Evolutionary conservation across 2,329 filamentous ascomycete genomes (phyloP).

Genomic region (Neoarthrinium moseri): DNA sequence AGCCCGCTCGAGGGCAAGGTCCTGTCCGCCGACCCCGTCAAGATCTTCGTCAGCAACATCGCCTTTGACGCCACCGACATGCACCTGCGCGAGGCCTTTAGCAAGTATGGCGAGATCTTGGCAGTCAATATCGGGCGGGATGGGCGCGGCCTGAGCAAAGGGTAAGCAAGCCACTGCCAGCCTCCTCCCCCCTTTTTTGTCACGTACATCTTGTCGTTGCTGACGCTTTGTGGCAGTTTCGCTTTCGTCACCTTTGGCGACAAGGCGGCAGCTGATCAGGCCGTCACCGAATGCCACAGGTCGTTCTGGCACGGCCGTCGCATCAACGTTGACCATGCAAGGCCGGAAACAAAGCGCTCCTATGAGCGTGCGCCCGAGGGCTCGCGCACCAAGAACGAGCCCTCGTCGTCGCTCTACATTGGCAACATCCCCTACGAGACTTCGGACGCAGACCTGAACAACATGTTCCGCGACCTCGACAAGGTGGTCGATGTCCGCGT

Average conservation of each 20-base stretch:
- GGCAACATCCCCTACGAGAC: conserved; percentile 87
- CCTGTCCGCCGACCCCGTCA: neutral
- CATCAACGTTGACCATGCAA: conserved; percentile 22
- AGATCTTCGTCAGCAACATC: conserved; percentile 66
- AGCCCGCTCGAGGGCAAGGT: conserved; percentile 7
- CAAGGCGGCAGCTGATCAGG: conserved; percentile 15
- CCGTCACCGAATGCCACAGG: conserved; percentile 22
- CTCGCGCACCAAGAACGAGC: conserved; percentile 24
- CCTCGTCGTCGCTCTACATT: conserved; percentile 71
- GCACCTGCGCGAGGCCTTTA: conserved; percentile 59
- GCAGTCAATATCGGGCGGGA: conserved; percentile 21
- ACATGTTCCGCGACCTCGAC: conserved; percentile 68
- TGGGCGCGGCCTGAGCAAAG: conserved; percentile 27
- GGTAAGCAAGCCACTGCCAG: conserved; percentile 21
- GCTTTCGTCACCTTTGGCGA: conserved; percentile 24
- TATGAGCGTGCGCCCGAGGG: neutral
- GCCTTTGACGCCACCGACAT: conserved; percentile 66
- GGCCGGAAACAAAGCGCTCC: neutral
- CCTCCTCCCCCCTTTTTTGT: neutral
- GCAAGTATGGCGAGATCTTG: conserved; percentile 35
- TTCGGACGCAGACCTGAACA: conserved; percentile 78
- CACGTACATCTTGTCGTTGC: neutral
- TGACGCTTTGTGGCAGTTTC: conserved; percentile 20
- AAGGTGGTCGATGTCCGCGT: conserved; percentile 77
- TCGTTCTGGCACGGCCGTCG: conserved; percentile 34